A percentile compares a stretch with the other conserved stretches of the same genome.
Conservation (phyloP, 2,329 filamentous ascomycete genomes). For the Monilinia fructigena region DNA sequence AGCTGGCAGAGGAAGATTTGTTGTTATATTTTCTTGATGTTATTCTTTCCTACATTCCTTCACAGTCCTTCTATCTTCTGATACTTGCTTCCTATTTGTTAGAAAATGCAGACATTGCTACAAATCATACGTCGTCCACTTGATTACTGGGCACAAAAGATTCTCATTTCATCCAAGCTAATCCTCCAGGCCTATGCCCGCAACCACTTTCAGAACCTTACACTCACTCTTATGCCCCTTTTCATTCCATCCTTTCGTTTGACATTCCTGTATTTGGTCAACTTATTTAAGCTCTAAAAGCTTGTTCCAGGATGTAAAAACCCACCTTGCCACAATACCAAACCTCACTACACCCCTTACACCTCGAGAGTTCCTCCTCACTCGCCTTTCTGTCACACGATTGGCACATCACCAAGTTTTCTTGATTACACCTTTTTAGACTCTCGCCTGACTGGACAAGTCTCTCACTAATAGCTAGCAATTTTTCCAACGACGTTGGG, state of each 20-base stretch:
- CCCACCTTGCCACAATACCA: conserved; percentile 39
- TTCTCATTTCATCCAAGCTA: neutral
- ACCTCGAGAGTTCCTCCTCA: conserved; percentile 29
- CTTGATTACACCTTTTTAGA: neutral
- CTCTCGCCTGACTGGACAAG: conserved; percentile 8
- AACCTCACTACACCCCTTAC: conserved; percentile 35
- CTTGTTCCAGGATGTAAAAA: conserved; percentile 10
- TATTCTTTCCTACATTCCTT: neutral
- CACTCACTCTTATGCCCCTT: conserved; percentile 37
- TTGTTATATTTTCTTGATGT: neutral
- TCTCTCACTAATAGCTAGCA: conserved; percentile 29
- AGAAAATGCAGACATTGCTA: neutral
- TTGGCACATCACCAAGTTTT: conserved; percentile 27
- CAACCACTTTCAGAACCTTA: conserved; percentile 33
- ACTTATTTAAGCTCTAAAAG: neutral
- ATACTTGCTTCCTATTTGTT: neutral
- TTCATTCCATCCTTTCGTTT: conserved; percentile 34
- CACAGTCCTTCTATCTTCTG: neutral
- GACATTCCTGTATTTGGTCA: conserved; percentile 33
- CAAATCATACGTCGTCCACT: neutral
- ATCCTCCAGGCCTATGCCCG: neutral
- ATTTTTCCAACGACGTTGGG: conserved; percentile 30
- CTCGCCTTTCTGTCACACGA: conserved; percentile 29
- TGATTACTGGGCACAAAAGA: neutral
- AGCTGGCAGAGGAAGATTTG: neutral